Evolutionary conservation across 371 early-diverging fungal species (phyloP), one percentile per base, ranked within the genome.

Genomic region (Mortierella sp.): DNA sequence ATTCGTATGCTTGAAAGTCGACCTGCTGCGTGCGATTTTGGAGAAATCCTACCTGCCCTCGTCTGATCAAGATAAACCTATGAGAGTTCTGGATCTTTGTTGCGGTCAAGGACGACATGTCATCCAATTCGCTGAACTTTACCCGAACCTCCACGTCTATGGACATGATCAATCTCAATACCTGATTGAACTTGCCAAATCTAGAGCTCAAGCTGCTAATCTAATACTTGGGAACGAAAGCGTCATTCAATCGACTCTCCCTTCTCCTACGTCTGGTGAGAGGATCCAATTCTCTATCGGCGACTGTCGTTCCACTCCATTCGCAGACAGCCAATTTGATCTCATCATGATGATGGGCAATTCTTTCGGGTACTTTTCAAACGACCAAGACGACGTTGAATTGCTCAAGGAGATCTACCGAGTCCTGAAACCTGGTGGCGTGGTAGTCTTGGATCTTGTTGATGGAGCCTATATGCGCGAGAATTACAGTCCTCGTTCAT

Each of bases 81-180:
- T 58, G 1, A 26, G 20, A 58, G 35, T 58, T 9, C 24, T 58
- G 58, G 58, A 58, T 4, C 35, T 58, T 26, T 58, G 58, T 24
- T 91, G 91, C 73, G 91, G 91, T 12, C 91, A 91, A 66, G 91
- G 91, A 22, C 87, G 91, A 1, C 91, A 90, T 75, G 26, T 78
- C 6, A 83, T 91, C 10, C 73, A 85, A 43, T 73, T 91, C 14
- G 86, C 87, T 18, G 75, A 84, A 35, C 66, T 85, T 28, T 90
- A 89, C 64, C 90, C 91, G 1, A 66, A 86, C 35, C 73, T 90
- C 26, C 43, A 62, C 1, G 58, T 89, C 11, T 66, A 84, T 58
- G 91, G 91, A 18, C 89, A 90, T 73, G 91, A 91, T 75, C 89
- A 88, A 70, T 88, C 89, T 8, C 70, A 86, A 5, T 90, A 85